Base-by-base conservation (phyloP, 371 early-diverging fungal species). In the Apophysomyces ossiformis region DNA sequence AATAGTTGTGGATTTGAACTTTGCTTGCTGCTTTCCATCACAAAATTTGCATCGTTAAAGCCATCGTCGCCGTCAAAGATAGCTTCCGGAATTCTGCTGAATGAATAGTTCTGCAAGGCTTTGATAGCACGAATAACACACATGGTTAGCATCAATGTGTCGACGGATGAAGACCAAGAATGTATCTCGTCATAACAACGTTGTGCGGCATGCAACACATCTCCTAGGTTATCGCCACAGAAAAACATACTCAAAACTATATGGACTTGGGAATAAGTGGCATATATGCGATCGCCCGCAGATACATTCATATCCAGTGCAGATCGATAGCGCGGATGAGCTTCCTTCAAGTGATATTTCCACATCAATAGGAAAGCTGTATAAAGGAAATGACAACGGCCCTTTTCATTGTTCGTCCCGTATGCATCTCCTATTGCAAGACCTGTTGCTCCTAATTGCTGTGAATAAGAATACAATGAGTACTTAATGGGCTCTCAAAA, bases 1-100 rank as follows among this genome's bases (percentile, higher is more conserved):
- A 75, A 72, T 0, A 82, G 70, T 38, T 64, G 43, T 1, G 74
- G 67, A 32, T 76, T 79, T 0, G 70, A 21, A 39, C 78, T 79
- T n/a, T 73, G 74, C 16, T 73, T 66, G 45, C 69, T 68, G 16
- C 74, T 79, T 59, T 82, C 79, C 4, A 47, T 26, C 7, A 82
- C 61, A 60, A 82, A 82, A 37, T 77, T 75, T 1, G 47, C 63
- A 47, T 82, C 82, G 56, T 71, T 75, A 35, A 77, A 82, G 1
- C 77, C 79, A 66, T 82, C 82, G 43, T 82, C 78, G 7, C 78
- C 77, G 36, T 82, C 73, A 70, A 79, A 77, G 1, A 82, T 69
- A 6, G 63, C 61, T 2, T 70, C 50, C 0, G 78, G 57, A 12
- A 65, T 61, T 7, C 66, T 38, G 12, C 50, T 66, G 38, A 63